Conservation (phyloP, 2,329 filamentous ascomycete species). For the Alternaria sp. region DNA sequence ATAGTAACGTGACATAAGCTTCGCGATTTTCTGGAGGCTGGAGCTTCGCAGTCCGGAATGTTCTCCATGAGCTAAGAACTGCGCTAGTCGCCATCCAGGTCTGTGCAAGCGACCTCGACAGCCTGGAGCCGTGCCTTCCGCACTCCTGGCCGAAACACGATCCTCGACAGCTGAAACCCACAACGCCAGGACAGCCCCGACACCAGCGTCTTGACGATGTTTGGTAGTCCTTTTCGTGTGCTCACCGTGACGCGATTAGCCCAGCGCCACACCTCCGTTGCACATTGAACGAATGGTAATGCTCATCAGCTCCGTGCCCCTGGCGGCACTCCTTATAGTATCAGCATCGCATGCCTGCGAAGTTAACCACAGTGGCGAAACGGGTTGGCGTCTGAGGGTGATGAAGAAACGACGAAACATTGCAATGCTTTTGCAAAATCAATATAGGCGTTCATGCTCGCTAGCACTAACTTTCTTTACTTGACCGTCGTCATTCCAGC, state of each 20-base stretch:
- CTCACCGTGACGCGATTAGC: slow-evolving; percentile 11
- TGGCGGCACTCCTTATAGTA: slow-evolving; percentile 5
- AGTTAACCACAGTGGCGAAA: slow-evolving; percentile 14
- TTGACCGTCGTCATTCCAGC: background rate
- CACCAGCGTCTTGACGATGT: slow-evolving; percentile 30
- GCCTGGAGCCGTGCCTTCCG: background rate
- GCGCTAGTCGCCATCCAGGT: background rate
- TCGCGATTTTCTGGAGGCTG: background rate
- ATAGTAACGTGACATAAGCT: background rate
- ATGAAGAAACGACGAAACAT: slow-evolving; percentile 8
- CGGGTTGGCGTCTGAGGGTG: slow-evolving; percentile 20
- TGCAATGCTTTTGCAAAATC: slow-evolving; percentile 11
- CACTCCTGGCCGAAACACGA: slow-evolving; percentile 24
- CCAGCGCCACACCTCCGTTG: background rate
- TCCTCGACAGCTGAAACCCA: slow-evolving; percentile 25
- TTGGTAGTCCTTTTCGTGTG: slow-evolving; percentile 9
- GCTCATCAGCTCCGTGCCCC: background rate
- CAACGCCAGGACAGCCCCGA: slow-evolving; percentile 27
- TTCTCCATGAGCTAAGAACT: background rate
- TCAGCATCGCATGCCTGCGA: slow-evolving; percentile 9
- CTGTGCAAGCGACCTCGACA: background rate
- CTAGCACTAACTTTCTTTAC: slow-evolving; percentile 2
- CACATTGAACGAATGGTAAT: slow-evolving; percentile 10
- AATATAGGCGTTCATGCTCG: slow-evolving; percentile 4
- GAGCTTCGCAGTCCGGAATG: background rate